phyloP scores from a whole-genome alignment of 2,329 filamentous ascomycete genomes.

The Akanthomyces dipterigenus region DNA sequence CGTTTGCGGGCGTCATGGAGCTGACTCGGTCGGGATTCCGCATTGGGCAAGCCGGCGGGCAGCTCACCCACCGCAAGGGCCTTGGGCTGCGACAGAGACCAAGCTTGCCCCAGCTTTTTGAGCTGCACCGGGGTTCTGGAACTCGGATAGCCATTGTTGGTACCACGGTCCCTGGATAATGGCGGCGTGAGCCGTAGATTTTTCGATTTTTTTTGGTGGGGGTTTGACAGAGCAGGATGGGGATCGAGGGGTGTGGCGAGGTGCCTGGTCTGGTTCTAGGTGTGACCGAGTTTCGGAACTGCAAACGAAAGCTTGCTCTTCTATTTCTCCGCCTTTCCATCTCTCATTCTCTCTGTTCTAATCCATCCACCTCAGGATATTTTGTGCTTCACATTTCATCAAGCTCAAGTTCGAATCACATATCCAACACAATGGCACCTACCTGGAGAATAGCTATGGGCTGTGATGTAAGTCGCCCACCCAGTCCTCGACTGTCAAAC shows the following conservation, averaged over 20 bases:
- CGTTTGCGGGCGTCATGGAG: neutral
- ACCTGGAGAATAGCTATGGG: conserved; percentile 48
- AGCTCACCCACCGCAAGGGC: neutral
- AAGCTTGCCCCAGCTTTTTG: conserved; percentile 9
- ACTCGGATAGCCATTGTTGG: neutral
- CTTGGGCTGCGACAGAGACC: neutral
- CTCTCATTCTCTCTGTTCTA: neutral
- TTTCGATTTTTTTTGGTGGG: conserved; percentile 6
- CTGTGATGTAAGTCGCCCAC: conserved; percentile 41
- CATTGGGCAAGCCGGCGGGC: conserved; percentile 12
- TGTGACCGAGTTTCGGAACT: conserved; percentile 8
- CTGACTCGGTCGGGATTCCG: conserved; percentile 10
- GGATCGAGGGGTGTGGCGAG: conserved; percentile 7
- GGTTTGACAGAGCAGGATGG: neutral
- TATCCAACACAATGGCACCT: conserved; percentile 32
- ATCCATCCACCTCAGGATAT: neutral
- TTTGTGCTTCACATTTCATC: neutral
- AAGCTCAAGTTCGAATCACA: conserved; percentile 8
- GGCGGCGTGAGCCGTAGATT: conserved; percentile 1
- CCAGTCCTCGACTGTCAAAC: neutral
- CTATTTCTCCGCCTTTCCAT: neutral
- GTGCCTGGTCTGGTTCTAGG: neutral
- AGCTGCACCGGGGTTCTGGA: conserved; percentile 8
- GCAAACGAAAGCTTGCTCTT: neutral
- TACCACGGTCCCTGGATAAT: conserved; percentile 7